A percentile compares a stretch with the other conserved stretches of the same genome.
phyloP scores from a whole-genome alignment of 75 land plant species.

The Cryptomeria japonica region DNA sequence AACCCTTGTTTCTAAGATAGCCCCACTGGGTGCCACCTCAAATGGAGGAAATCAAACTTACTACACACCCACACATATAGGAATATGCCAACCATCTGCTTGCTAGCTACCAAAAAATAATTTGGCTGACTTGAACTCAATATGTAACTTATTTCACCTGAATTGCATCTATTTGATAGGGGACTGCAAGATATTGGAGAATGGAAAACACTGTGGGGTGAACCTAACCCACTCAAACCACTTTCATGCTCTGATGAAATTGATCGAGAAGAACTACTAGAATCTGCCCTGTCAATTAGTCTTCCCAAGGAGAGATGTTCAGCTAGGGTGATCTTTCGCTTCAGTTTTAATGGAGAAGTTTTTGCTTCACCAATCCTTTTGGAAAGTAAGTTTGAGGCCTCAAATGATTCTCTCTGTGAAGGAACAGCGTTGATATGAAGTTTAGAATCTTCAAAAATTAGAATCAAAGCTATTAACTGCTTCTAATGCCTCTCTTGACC shows the following conservation, averaged over 20 bases:
- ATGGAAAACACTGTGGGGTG: no score
- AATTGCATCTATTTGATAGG: no score
- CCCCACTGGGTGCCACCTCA: no score
- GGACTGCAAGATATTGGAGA: no score
- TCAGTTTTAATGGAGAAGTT: no score
- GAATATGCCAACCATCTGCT: slow-evolving; percentile 98
- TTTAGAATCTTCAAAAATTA: slow-evolving; percentile 53
- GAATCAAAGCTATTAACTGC: slow-evolving; percentile 48
- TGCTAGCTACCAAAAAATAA: slow-evolving; percentile 75
- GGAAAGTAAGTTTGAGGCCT: slow-evolving; percentile 39
- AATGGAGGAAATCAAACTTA: no score
- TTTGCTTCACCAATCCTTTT: no score
- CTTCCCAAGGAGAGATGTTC: no score
- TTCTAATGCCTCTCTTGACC: slow-evolving; percentile 17
- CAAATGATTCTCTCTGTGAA: slow-evolving; percentile 17
- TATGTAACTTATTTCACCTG: slow-evolving; percentile 9
- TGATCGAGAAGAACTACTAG: slow-evolving; percentile 19
- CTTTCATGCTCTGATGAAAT: slow-evolving; percentile 60
- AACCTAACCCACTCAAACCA: slow-evolving; percentile 21
- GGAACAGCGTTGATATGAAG: no score
- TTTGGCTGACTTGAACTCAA: slow-evolving; percentile 28
- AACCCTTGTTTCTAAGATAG: slow-evolving; percentile 97
- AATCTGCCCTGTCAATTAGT: slow-evolving; percentile 54
- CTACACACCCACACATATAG: slow-evolving; percentile 87
- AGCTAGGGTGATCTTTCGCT: no score